Evolutionary conservation across 768 basidiomycete species (phyloP), one percentile per base, ranked within the genome.

Genomic region (Cystobasidium ongulense): DNA sequence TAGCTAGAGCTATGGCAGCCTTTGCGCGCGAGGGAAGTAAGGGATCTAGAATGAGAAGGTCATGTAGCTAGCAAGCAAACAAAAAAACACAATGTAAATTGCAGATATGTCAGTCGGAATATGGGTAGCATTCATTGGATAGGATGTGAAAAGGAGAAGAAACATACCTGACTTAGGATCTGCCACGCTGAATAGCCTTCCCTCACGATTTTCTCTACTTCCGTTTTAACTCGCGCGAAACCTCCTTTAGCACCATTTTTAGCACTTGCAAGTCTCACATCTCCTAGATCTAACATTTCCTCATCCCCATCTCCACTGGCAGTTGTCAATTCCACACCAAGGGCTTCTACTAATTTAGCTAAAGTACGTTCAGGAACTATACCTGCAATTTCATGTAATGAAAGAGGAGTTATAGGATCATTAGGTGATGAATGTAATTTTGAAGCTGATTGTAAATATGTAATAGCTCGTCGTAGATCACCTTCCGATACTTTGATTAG

Each of bases 301-400:
- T 85, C 85, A 82, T 86, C 87, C 1, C 79, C 83, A 29, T 82
- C 81, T 15, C 73, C 73, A 21, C 78, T 77, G 18, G 39, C 27
- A 33, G 35, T 50, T 10, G 77, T 75, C 29, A 85, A 77, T 36
- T 92, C 89, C 18, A 97, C 83, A 1, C 93, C 93, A 29, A 97
- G 80, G 0, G 87, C 84, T 21, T 80, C 79, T 0, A 89, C 89
- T 75, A 98, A 88, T 59, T 85, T 84, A 18, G 85, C 83, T 57
- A 98, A 86, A 0, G 90, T 86, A 15, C 78, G 74, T 75, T 88
- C 87, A 0, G 95, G 96, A 0, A 97, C 91, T 29, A 96, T 90
- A 0, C 96, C 96, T 0, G 94, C 94, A 70, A 98, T 98, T 82
- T 99, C 96, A 81, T 97, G 91, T 15, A 98, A 90, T 75, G 93